Conservation (phyloP, 1,284 basidiomycete genomes). For the Prillingera fragicola region DNA sequence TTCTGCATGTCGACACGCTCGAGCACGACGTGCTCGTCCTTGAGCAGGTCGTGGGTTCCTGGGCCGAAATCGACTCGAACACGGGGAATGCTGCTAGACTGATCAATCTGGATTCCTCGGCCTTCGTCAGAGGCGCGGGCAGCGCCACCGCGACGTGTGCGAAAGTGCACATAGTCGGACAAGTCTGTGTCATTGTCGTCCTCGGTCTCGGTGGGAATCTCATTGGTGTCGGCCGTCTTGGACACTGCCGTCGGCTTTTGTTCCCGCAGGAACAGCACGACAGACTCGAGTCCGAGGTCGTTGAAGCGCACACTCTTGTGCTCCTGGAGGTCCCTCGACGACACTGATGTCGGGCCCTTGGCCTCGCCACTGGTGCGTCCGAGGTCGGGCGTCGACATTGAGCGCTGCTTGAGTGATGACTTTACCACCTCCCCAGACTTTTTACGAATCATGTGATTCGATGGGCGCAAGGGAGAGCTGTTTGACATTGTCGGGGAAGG, state of each 20-base stretch:
- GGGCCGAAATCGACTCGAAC: slow-evolving; percentile 45
- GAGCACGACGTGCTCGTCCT: slow-evolving; percentile 41
- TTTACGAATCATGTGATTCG: slow-evolving; percentile 42
- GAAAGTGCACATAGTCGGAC: slow-evolving; percentile 46
- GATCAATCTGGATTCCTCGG: slow-evolving; percentile 33
- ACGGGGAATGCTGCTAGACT: slow-evolving; percentile 39
- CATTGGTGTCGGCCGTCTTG: slow-evolving; percentile 37
- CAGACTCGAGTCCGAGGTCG: slow-evolving; percentile 40
- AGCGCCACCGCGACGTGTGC: slow-evolving; percentile 38
- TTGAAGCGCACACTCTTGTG: slow-evolving; percentile 48
- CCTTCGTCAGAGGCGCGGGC: slow-evolving; percentile 26
- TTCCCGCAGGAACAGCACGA: slow-evolving; percentile 46
- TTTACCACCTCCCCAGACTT: slow-evolving; percentile 50
- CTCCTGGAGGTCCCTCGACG: slow-evolving; percentile 25
- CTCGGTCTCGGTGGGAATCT: slow-evolving; percentile 40
- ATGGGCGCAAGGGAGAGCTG: slow-evolving; percentile 15
- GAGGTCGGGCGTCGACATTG: slow-evolving; percentile 47
- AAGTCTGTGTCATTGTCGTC: slow-evolving; percentile 44
- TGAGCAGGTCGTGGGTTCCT: slow-evolving; percentile 31
- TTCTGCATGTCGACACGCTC: slow-evolving; percentile 41
- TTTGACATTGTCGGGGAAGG: background rate
- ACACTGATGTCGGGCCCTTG: slow-evolving; percentile 3
- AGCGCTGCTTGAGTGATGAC: slow-evolving; percentile 45
- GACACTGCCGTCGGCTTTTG: slow-evolving; percentile 46
- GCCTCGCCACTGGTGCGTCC: slow-evolving; percentile 24